phyloP scores from a whole-genome alignment of 257 asterid species.

The Nicotiana paniculata region DNA sequence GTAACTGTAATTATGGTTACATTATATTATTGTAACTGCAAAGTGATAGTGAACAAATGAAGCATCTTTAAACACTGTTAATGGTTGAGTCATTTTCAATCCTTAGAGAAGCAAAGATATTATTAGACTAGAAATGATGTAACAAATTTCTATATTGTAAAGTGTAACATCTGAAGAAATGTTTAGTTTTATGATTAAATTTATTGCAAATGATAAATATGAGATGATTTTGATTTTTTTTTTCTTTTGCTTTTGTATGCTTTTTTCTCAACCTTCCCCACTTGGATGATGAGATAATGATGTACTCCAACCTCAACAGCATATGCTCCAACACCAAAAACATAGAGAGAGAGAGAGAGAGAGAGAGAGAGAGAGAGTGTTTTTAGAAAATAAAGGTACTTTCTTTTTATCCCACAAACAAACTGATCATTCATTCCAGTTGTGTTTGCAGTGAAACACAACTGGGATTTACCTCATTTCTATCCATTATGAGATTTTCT shows the following conservation, averaged over 20 bases:
- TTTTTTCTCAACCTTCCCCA: slow-evolving; percentile 24
- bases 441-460: slow-evolving; percentile 49
- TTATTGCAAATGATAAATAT: neutral
- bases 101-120: neutral
- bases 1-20: too few relatives aligned
- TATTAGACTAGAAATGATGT: neutral
- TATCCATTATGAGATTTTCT: slow-evolving; percentile 25
- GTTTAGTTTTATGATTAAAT: neutral
- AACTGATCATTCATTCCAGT: slow-evolving; percentile 58
- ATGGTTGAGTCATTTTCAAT: neutral
- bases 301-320: slow-evolving; percentile 44
- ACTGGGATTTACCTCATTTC: slow-evolving; percentile 30
- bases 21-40: neutral
- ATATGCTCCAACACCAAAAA: slow-evolving; percentile 26
- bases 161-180: neutral
- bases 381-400: slow-evolving; percentile 20
- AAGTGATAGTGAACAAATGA: neutral
- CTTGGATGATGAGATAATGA: slow-evolving; percentile 71
- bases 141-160: neutral
- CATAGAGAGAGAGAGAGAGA: neutral
- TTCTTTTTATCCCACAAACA: slow-evolving; percentile 27
- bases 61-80: neutral
- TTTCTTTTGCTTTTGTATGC: slow-evolving; percentile 14
- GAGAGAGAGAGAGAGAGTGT: slow-evolving; percentile 16
- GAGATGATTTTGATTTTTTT: neutral